A percentile compares a stretch with the other conserved stretches of the same genome.
Evolutionary conservation across 805 yeast genomes (phyloP).

Genomic region (Candida easanensis): DNA sequence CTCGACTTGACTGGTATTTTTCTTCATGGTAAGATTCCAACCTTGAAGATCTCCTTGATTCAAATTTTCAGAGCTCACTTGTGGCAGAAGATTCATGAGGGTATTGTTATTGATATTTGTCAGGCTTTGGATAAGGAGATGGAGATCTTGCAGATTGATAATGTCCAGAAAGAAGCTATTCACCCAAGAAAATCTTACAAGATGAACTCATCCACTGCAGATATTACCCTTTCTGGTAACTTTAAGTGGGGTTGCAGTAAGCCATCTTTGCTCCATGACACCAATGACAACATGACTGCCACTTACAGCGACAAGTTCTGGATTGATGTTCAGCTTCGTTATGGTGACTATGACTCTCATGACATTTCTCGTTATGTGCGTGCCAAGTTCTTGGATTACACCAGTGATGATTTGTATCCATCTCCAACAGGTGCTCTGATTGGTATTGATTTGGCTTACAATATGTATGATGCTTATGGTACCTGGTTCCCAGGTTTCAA

Average conservation of each 20-base stretch:
- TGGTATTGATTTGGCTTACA: conserved; percentile 91
- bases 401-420: conserved; percentile 86
- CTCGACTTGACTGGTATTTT: conserved; percentile 95
- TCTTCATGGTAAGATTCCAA: conserved; percentile 96
- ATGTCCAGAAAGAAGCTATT: conserved; percentile 85
- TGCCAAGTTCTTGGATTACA: conserved; percentile 90
- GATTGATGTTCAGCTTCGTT: conserved; percentile 92
- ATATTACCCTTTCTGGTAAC: conserved; percentile 70
- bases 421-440: conserved; percentile 90
- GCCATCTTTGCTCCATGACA: conserved; percentile 77
- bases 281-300: conserved; percentile 61
- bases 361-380: conserved; percentile 92
- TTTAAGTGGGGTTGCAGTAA: conserved; percentile 79
- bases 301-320: conserved; percentile 68
- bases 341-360: conserved; percentile 97
- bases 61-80: conserved; percentile 97
- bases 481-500: conserved; percentile 97
- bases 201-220: conserved; percentile 96
- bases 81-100: conserved; percentile 98
- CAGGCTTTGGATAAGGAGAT: conserved; percentile 88
- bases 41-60: conserved; percentile 89
- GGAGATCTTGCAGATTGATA: conserved; percentile 77
- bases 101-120: conserved; percentile 88
- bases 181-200: conserved; percentile 97
- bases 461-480: conserved; percentile 95